Conservation (phyloP, 768 basidiomycete species). For the Lactarius quietus region DNA sequence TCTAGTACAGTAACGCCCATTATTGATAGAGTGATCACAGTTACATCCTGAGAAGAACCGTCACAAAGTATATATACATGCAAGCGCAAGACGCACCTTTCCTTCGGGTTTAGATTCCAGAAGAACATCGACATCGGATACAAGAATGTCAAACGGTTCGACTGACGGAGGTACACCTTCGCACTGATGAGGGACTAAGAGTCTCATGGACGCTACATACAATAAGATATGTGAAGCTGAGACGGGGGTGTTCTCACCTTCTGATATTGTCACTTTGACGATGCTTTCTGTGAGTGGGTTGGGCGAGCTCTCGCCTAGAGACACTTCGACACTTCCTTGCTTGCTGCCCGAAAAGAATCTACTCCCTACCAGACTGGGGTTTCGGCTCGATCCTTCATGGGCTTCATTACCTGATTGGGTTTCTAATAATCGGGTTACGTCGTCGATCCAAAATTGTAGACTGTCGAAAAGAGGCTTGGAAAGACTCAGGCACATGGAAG, state of each 20-base stretch:
- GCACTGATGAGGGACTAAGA: slow-evolving; percentile 48
- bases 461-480: slow-evolving; percentile 68
- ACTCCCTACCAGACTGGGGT: slow-evolving; percentile 73
- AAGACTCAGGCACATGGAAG: slow-evolving; percentile 58
- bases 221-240: slow-evolving; percentile 8
- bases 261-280: slow-evolving; percentile 46
- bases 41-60: slow-evolving; percentile 54
- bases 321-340: slow-evolving; percentile 37
- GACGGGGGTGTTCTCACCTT: slow-evolving; percentile 30
- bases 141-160: slow-evolving; percentile 52
- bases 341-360: slow-evolving; percentile 58
- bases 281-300: slow-evolving; percentile 39
- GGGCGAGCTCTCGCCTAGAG: slow-evolving; percentile 35
- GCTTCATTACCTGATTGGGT: slow-evolving; percentile 26
- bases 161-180: slow-evolving; percentile 25
- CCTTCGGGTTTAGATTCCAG: slow-evolving; percentile 69
- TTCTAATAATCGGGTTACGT: slow-evolving; percentile 63
- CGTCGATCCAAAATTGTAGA: slow-evolving; percentile 87
- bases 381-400: slow-evolving; percentile 42
- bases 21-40: slow-evolving; percentile 56
- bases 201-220: slow-evolving; percentile 38
- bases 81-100: slow-evolving; percentile 45
- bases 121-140: slow-evolving; percentile 58
- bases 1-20: slow-evolving; percentile 61
- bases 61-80: neutral